Percentiles rank a stretch among this genome's conserved stretches.
Evolutionary conservation across 257 asterid species (phyloP).

Genomic region (Euphrasia confusa): DNA sequence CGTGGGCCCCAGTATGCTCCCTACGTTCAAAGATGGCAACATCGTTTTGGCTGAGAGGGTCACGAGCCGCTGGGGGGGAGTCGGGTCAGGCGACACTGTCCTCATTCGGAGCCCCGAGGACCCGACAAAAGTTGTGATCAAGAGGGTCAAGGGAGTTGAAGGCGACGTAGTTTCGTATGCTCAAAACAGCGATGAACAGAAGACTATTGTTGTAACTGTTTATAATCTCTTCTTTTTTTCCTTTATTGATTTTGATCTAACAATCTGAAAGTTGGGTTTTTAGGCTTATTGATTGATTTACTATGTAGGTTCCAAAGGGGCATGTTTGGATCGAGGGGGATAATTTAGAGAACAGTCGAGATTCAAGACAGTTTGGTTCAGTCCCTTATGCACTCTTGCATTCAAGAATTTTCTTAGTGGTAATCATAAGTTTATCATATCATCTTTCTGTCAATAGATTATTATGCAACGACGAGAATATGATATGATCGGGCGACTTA

Average conservation of each 20-base stretch:
- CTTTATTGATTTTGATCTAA: too few species aligned
- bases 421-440: conserved; percentile 25
- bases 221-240: not conserved
- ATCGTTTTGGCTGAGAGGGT: conserved; percentile 51
- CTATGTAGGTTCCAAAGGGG: conserved; percentile 62
- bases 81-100: conserved; percentile 62
- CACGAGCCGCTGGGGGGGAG: conserved; percentile 45
- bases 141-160: conserved; percentile 62
- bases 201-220: conserved; percentile 44
- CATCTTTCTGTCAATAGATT: not conserved
- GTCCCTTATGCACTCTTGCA: conserved; percentile 65
- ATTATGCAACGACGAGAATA: not conserved
- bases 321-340: conserved; percentile 81
- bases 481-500: too few species aligned
- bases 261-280: too few species aligned
- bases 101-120: conserved; percentile 37
- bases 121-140: conserved; percentile 45
- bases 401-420: conserved; percentile 53
- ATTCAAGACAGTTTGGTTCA: conserved; percentile 35
- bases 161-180: conserved; percentile 58
- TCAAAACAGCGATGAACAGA: conserved; percentile 28
- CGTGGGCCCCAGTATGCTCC: conserved; percentile 79
- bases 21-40: conserved; percentile 50
- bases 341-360: too few species aligned
- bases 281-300: too few species aligned